Evolutionary conservation across 129 eudicot species (phyloP).

Genomic region (Logfia minima): DNA sequence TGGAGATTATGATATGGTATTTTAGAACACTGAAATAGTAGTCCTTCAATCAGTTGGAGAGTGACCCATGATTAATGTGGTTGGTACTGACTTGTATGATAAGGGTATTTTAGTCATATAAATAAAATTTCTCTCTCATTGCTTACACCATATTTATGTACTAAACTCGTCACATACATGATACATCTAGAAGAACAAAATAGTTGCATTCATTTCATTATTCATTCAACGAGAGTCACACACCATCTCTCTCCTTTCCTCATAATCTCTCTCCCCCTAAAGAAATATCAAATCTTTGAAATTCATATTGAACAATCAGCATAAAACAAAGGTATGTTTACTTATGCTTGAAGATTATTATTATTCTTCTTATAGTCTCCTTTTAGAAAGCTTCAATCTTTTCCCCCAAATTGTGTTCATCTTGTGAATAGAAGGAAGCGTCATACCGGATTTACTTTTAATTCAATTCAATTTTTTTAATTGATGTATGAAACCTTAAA

Average conservation of each 20-base stretch:
- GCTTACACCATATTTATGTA: background rate
- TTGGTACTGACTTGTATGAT: background rate
- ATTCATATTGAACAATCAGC: background rate
- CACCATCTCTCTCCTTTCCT: background rate
- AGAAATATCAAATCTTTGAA: background rate
- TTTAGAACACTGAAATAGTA: background rate
- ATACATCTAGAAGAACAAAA: background rate
- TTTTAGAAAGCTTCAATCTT: background rate
- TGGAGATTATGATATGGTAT: too few species aligned
- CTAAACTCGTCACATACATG: background rate
- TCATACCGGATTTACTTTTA: background rate
- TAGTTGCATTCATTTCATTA: background rate
- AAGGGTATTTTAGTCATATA: constrained; percentile 10
- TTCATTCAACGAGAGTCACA: background rate
- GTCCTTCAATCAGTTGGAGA: background rate
- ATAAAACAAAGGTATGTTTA: background rate
- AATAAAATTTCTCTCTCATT: background rate
- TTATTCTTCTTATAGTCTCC: background rate
- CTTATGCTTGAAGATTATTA: background rate
- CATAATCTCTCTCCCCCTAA: background rate
- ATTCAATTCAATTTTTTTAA: background rate
- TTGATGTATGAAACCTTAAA: background rate
- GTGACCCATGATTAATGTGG: background rate
- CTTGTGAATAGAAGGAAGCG: too few species aligned
- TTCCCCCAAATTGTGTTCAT: background rate